Evolutionary conservation across 1,284 basidiomycete species (phyloP), one percentile per base, ranked within the genome.

Genomic region (Tilletia horrida): DNA sequence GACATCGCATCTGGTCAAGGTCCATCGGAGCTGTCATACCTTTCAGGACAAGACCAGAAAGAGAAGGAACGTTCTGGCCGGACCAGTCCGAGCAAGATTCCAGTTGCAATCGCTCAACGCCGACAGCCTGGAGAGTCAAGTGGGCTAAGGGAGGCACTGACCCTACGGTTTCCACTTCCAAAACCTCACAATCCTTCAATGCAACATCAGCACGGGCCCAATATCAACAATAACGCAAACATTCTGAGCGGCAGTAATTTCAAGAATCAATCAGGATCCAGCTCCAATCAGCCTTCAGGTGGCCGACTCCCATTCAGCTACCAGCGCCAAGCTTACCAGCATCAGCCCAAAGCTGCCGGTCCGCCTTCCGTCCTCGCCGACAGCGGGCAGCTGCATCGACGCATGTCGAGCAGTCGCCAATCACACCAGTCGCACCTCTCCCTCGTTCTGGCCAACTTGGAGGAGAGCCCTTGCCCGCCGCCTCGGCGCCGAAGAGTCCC

Each of bases 361-460:
- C 18, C 18, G 3, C 21, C 45, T 6, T 6, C 45, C 18, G 45
- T 6, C 6, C 45, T 48, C 7, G 6, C 45, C 29, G 18, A 31
- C 27, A 59, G 31, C 27, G 55, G 55, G 16, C 55, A 59, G 31
- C 18, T 40, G 55, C 27, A 31, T 25, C 27, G 31, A 27, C 55
- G 55, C 16, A 59, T 21, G 27, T 59, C 55, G 31, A 59, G 31
- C 55, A 59, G 55, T 27, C 14, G 31, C 14, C 55, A 59, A 6
- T 59, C 55, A 16, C 29, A 31, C 29, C 55, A 59, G 4, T 59
- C 55, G 9, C 55, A 59, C 29, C 55, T 59, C 16, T 59, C 55
- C 25, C 55, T 59, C 55, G 55, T 59, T 13, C 55, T 59, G 55
- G 55, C 55, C 27, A 25, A 59, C n/a, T 27, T 59, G 14, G 55